A percentile compares a stretch with the other conserved stretches of the same genome.
phyloP scores from a whole-genome alignment of 192 early-diverging fungal species.

The Backusella circina region DNA sequence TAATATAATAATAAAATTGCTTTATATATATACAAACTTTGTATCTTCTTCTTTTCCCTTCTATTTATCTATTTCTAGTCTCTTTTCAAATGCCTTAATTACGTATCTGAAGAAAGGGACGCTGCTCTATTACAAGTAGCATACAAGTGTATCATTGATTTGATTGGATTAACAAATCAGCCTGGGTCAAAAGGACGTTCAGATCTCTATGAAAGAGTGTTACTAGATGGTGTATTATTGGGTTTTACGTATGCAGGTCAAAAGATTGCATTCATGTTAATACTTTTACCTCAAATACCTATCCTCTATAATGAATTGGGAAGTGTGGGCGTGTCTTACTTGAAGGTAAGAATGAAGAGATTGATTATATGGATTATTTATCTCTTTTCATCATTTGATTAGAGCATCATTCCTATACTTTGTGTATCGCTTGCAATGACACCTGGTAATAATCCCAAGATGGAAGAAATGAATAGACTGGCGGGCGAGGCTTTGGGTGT shows the following conservation, averaged over 20 bases:
- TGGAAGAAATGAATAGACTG: not conserved
- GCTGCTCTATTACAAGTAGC: not conserved
- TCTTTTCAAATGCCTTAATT: constrained; percentile 18
- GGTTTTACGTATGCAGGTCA: constrained; percentile 9
- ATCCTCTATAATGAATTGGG: not conserved
- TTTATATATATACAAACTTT: not conserved
- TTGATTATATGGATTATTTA: not conserved
- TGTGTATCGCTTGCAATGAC: constrained; percentile 2
- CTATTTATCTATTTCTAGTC: not conserved
- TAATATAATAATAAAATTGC: not conserved
- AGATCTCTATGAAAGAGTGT: constrained; percentile 5
- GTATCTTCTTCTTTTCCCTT: not conserved
- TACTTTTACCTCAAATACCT: not conserved
- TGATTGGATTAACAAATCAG: constrained; percentile 4
- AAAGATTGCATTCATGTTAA: not conserved
- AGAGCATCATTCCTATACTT: not conserved
- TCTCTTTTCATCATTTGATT: not conserved
- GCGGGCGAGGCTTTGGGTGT: not conserved
- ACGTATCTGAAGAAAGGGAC: constrained; percentile 13
- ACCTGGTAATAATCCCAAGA: not conserved
- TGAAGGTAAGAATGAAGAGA: not conserved
- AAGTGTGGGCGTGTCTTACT: not conserved
- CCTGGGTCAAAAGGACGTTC: not conserved
- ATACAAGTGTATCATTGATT: constrained; percentile 18
- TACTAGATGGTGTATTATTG: constrained; percentile 9